Evolutionary conservation across 2,329 filamentous ascomycete genomes (phyloP).

Genomic region (Diaporthe humulicola): DNA sequence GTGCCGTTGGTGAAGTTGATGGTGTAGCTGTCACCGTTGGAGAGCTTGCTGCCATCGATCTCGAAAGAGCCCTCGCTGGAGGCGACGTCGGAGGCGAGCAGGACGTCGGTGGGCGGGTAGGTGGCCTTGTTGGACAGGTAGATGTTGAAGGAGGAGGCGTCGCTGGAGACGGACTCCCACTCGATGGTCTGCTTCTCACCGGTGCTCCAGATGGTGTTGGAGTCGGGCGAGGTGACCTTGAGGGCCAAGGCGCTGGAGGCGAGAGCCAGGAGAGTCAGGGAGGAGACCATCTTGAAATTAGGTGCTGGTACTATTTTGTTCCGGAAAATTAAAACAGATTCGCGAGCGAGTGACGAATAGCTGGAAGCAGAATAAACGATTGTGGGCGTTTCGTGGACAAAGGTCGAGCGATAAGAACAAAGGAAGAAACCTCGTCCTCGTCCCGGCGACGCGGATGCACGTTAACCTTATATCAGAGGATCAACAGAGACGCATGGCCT

Average conservation of each 20-base stretch:
- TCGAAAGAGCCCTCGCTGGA: slow-evolving; percentile 30
- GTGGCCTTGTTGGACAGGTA: slow-evolving; percentile 40
- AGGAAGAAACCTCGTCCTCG: slow-evolving; percentile 10
- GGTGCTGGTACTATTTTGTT: not conserved
- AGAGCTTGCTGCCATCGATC: slow-evolving; percentile 40
- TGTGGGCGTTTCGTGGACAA: slow-evolving; percentile 28
- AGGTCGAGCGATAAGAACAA: slow-evolving; percentile 7
- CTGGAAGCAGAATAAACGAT: slow-evolving; percentile 26
- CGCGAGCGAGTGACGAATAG: slow-evolving; percentile 36
- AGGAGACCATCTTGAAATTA: slow-evolving; percentile 38
- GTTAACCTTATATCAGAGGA: slow-evolving; percentile 33
- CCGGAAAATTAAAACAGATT: not conserved
- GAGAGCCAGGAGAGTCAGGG: slow-evolving; percentile 38
- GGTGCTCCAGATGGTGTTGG: slow-evolving; percentile 35
- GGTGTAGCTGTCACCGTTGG: slow-evolving; percentile 34
- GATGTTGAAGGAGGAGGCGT: slow-evolving; percentile 38
- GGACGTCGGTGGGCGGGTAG: slow-evolving; percentile 37
- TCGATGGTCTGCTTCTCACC: slow-evolving; percentile 39
- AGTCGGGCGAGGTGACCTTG: slow-evolving; percentile 38
- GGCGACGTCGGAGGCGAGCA: slow-evolving; percentile 37
- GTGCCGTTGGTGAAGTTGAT: slow-evolving; percentile 40
- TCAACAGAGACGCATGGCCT: slow-evolving; percentile 8
- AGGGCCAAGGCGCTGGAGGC: slow-evolving; percentile 38
- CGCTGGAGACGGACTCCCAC: slow-evolving; percentile 37
- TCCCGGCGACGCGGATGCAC: slow-evolving; percentile 25